Evolutionary conservation across 2,329 filamentous ascomycete species (phyloP), one percentile per base, ranked within the genome.

Genomic region (Sporothrix euskadiensis): DNA sequence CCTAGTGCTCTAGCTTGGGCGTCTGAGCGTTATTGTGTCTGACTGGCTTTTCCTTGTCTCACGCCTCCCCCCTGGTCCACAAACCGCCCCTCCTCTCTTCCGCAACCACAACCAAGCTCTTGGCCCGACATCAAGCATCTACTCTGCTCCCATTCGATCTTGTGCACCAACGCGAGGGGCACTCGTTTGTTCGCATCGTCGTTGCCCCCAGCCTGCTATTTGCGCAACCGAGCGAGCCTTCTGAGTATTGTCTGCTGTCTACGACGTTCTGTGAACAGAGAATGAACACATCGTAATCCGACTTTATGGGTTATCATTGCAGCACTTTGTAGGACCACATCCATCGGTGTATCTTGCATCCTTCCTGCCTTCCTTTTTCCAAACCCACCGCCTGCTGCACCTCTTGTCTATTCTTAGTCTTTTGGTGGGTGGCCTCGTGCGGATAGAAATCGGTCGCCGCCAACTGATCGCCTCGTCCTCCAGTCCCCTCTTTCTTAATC

Each of bases 401-500:
- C 47, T 56, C 16, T 35, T 56, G 68, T 54, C 47, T 70, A 70
- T 70, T 70, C 12, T 41, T 54, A 30, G 68, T 44, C 30, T 68
- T 16, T 49, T 49, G 26, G 69, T 57, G 52, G 54, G 59, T 22
- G 57, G n/a, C 41, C n/a, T 63, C n/a, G 59, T 39, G 72, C 49
- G 61, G 59, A 44, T 57, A 32, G 72, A 44, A 69, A 72, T 70
- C 70, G 73, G 72, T 74, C 73, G 73, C 47, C 65, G 47, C 63
- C 56, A 35, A 65, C 73, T 65, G 70, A 74, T 70, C 70, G 22
- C 35, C 22, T 47, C 54, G 54, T 35, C 16, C 12, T 47, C 54
- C 35, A 47, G 35, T 44, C 39, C 16, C 12, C 54, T 44, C 54
- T 41, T 49, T 6, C 10, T 52, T 35, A n/a, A 61, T 6, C 10